phyloP scores from a whole-genome alignment of 176 grass and related monocot species.

The Sorghum bicolor region Sorghum_bicolor_NCBIv3 NC_012876.2:63596501-63597000 shows the following conservation, averaged over 20 bases:
- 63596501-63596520: slow-evolving; percentile 22
- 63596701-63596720: not conserved
- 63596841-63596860: slow-evolving; percentile 76
- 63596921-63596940: slow-evolving; percentile 46
- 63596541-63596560: slow-evolving; percentile 32
- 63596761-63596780: slow-evolving; percentile 87
- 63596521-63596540: not conserved
- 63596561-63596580: slow-evolving; percentile 35
- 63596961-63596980: slow-evolving; percentile 83
- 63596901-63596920: slow-evolving; percentile 2
- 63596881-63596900: not conserved
- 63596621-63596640: not conserved
- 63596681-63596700: not conserved
- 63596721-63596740: slow-evolving; percentile 8
- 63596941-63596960: slow-evolving; percentile 95
- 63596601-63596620: slow-evolving; percentile 11
- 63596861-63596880: not conserved
- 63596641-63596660: not conserved
- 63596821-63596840: slow-evolving; percentile 96
- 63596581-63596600: slow-evolving; percentile 23
- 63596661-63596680: not conserved
- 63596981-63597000: slow-evolving; percentile 87
- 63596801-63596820: slow-evolving; percentile 71
- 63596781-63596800: slow-evolving; percentile 91
- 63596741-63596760: not conserved